Base-by-base conservation (phyloP, 352 stramenopile species). In the Heterotrichella gracilis region DNA sequence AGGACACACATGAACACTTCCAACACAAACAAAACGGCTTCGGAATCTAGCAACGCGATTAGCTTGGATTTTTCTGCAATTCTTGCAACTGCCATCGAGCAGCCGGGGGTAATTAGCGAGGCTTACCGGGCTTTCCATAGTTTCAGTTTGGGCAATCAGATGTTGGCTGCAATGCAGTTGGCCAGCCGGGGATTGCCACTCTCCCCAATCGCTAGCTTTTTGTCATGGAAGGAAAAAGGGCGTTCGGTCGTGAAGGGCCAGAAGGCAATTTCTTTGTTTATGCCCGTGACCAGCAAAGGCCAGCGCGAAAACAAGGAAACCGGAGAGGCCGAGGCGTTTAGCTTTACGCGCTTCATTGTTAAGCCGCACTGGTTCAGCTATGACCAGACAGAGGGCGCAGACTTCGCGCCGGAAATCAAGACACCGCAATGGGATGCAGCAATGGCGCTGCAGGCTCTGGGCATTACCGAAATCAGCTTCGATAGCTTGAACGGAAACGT, bases 221-320 rank as follows among this genome's bases (percentile, higher is more conserved):
- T 53, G 32, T 53, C 32, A 53, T 53, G 32, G 32, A 53, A 53
- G 32, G 32, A 53, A 53, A 53, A 53, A 53, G 32, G 32, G 32
- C 32, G 32, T 53, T 53, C 32, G 32, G 32, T 53, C 32, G 32
- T 53, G 32, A 53, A 53, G 32, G 32, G 32, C 32, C 32, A 53
- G 32, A 53, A 53, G 32, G 32, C 32, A 53, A 53, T 53, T 53
- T 53, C 32, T 53, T 53, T 53, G 32, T 53, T 53, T 53, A 53
- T 53, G 32, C 32, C 32, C 32, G 32, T 53, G 32, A 53, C 32
- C 32, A 53, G 32, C 32, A 53, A 53, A 53, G 32, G 32, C 32
- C 32, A 53, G 32, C 32, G 32, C 32, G 32, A 53, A 53, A 53
- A 53, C 32, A 53, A 53, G 32, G 32, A 53, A 53, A 53, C 32